Evolutionary conservation across 2,329 filamentous ascomycete genomes (phyloP).

Genomic region (Chaetothyriales sp.): DNA sequence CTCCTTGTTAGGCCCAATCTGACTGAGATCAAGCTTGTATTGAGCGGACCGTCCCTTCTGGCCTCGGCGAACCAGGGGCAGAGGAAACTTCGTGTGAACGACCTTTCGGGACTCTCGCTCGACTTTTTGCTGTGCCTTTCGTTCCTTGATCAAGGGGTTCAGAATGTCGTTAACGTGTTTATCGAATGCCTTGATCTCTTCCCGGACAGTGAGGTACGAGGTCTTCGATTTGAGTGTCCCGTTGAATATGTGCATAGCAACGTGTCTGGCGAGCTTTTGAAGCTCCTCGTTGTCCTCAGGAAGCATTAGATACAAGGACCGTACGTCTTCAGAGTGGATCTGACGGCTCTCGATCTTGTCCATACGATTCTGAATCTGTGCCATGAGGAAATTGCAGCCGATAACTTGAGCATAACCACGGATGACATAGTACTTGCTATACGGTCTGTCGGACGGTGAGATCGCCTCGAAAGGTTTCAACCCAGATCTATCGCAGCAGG

Average conservation of each 20-base stretch:
- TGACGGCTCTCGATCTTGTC: slow-evolving; percentile 3
- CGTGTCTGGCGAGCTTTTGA: slow-evolving; percentile 7
- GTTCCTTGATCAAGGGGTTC: too few species aligned
- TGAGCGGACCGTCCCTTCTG: too few species aligned
- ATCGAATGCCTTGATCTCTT: slow-evolving; percentile 9
- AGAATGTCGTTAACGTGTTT: slow-evolving; percentile 3
- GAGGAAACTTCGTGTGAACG: too few species aligned
- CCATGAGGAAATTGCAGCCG: slow-evolving; percentile 7
- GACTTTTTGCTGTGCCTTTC: too few species aligned
- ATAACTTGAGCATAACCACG: slow-evolving; percentile 5
- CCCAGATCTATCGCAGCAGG: slow-evolving; percentile 8
- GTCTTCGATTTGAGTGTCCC: slow-evolving; percentile 6
- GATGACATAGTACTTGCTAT: slow-evolving; percentile 5
- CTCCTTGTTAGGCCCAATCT: too few species aligned
- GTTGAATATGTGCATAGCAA: slow-evolving; percentile 8
- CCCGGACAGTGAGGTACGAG: slow-evolving; percentile 6
- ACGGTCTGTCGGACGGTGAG: slow-evolving; percentile 1
- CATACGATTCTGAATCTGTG: slow-evolving; percentile 6
- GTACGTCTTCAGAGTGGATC: slow-evolving; percentile 14
- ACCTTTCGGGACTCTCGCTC: too few species aligned
- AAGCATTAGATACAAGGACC: slow-evolving; percentile 4
- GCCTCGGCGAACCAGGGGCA: too few species aligned
- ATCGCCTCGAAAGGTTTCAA: slow-evolving; percentile 1
- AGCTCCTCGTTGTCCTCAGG: slow-evolving; percentile 4
- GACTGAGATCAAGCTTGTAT: too few species aligned